A percentile compares a stretch with the other conserved stretches of the same genome.
Evolutionary conservation across 352 stramenopile species (phyloP).

Genomic region (Phytopythium helicoides): DNA sequence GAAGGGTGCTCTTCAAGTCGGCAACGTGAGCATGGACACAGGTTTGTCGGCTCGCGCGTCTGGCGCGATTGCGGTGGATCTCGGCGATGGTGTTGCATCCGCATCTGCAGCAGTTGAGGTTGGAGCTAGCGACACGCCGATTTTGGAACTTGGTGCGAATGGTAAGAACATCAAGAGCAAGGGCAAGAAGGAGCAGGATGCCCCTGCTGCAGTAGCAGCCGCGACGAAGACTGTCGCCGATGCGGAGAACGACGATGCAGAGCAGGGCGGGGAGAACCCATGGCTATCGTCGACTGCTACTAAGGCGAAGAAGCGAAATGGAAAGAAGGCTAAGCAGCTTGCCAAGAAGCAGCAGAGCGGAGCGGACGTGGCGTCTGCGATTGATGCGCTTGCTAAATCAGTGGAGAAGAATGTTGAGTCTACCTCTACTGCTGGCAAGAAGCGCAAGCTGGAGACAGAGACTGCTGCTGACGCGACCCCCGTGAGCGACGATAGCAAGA

Average conservation of each 20-base stretch:
- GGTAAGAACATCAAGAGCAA: slow-evolving; percentile 13
- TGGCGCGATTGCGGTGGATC: slow-evolving; percentile 63
- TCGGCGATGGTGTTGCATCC: slow-evolving; percentile 44
- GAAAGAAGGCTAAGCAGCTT: slow-evolving; percentile 58
- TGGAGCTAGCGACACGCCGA: slow-evolving; percentile 14
- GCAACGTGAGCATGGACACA: slow-evolving; percentile 71
- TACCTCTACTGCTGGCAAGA: slow-evolving; percentile 33
- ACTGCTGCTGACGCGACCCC: slow-evolving; percentile 8
- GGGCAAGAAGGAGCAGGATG: background rate
- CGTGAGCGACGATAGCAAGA: slow-evolving; percentile 10
- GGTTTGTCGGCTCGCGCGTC: slow-evolving; percentile 62
- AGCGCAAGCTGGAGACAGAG: slow-evolving; percentile 43
- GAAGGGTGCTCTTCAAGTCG: slow-evolving; percentile 50
- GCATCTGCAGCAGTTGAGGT: slow-evolving; percentile 23
- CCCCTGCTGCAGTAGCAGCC: background rate
- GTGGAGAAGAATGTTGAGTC: slow-evolving; percentile 24
- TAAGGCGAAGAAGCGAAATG: slow-evolving; percentile 61
- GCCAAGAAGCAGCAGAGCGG: slow-evolving; percentile 26
- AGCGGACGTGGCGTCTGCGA: slow-evolving; percentile 45
- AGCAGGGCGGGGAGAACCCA: slow-evolving; percentile 57
- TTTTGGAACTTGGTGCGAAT: slow-evolving; percentile 34
- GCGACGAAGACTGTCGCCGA: slow-evolving; percentile 11
- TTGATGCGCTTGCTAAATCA: slow-evolving; percentile 60
- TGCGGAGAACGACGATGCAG: slow-evolving; percentile 18
- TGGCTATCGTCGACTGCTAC: slow-evolving; percentile 51